Percentiles rank a stretch among this genome's conserved stretches.
Conservation (phyloP, 257 asterid species). For the Solanum lignicaule region DNA sequence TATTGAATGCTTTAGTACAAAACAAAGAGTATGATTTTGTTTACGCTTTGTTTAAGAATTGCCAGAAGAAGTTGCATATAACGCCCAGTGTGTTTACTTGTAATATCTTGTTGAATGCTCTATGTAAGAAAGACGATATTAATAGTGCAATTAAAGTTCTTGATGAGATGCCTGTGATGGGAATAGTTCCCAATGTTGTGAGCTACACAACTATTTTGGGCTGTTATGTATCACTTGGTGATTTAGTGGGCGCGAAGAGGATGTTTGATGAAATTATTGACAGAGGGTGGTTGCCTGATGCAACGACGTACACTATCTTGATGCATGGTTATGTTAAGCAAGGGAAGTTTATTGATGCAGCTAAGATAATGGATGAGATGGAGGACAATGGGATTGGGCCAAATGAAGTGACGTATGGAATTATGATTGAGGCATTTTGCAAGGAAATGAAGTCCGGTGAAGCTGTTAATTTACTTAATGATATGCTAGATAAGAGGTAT, state of each 20-base stretch:
- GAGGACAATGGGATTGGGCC: conserved; percentile 72
- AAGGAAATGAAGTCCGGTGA: conserved; percentile 66
- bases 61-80: conserved; percentile 48
- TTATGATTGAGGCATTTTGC: conserved; percentile 83
- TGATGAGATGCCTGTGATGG: conserved; percentile 91
- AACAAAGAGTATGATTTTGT: conserved; percentile 72
- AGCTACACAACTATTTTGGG: conserved; percentile 78
- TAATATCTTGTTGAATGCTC: conserved; percentile 70
- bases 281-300: conserved; percentile 87
- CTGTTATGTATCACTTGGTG: conserved; percentile 54
- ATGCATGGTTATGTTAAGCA: conserved; percentile 82
- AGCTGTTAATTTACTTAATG: conserved; percentile 58
- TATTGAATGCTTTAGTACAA: conserved; percentile 73
- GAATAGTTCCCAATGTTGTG: conserved; percentile 76
- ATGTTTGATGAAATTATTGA: conserved; percentile 57
- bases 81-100: conserved; percentile 75
- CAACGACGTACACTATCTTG: conserved; percentile 67
- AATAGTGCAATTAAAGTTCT: conserved; percentile 53
- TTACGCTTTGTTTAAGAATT: conserved; percentile 58
- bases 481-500: conserved; percentile 71
- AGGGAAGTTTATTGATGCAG: conserved; percentile 59
- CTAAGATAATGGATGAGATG: conserved; percentile 93
- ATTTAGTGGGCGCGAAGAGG: conserved; percentile 57
- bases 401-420: conserved; percentile 72
- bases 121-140: conserved; percentile 61